Conservation (phyloP, 148 eudicot genomes). For the Rhododendron williamsianum region DNA sequence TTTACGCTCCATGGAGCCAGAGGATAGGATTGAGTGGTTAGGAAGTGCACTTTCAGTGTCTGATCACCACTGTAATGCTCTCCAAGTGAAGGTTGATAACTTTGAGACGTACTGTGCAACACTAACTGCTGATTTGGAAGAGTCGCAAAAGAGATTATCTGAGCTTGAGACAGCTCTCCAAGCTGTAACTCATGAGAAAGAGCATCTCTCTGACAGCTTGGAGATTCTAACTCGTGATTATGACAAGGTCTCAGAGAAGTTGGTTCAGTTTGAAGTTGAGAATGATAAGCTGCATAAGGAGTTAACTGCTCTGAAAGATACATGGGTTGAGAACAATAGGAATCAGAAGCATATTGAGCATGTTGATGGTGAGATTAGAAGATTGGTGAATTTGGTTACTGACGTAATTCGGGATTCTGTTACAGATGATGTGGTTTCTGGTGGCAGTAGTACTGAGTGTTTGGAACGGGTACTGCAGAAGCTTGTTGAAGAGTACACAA, state of each 20-base stretch:
- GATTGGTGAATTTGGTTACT: conserved; percentile 47
- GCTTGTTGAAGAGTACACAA: conserved; percentile 39
- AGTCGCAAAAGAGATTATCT: conserved; percentile 45
- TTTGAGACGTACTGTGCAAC: conserved; percentile 53
- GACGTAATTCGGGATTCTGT: conserved; percentile 48
- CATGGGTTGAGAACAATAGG: conserved; percentile 35
- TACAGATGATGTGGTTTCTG: conserved; percentile 36
- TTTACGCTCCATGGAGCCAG: conserved; percentile 85
- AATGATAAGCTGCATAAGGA: conserved; percentile 47
- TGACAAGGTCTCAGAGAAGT: conserved; percentile 40
- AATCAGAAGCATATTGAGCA: conserved; percentile 44
- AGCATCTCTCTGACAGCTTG: conserved; percentile 44
- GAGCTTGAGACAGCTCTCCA: conserved; percentile 52
- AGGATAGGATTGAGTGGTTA: conserved; percentile 90
- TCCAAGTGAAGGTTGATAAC: conserved; percentile 73
- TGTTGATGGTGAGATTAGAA: conserved; percentile 36
- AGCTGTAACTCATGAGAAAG: conserved; percentile 50
- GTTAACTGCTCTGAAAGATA: conserved; percentile 36
- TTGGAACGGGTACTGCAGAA: conserved; percentile 51
- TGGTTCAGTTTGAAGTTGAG: conserved; percentile 31
- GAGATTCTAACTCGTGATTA: conserved; percentile 42
- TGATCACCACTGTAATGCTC: conserved; percentile 58
- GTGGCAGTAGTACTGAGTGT: conserved; percentile 30
- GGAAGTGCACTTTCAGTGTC: conserved; percentile 78
- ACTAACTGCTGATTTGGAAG: conserved; percentile 57